Evolutionary conservation across 2,329 filamentous ascomycete species (phyloP).

Genomic region (Aspergillus neoniger): DNA sequence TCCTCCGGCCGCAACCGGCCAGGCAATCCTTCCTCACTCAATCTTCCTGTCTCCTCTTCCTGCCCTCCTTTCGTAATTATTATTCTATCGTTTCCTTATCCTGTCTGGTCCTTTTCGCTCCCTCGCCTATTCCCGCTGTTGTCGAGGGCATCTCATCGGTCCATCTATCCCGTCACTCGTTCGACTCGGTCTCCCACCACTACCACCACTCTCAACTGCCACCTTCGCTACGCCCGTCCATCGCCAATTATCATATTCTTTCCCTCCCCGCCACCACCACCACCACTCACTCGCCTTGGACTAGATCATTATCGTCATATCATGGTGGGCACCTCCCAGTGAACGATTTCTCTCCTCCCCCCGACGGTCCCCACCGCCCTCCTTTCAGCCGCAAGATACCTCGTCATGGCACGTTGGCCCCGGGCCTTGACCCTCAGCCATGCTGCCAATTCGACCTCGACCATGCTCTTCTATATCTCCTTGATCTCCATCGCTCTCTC

Average conservation of each 20-base stretch:
- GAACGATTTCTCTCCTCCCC: constrained; percentile 9
- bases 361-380: constrained; percentile 20
- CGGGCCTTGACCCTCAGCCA: constrained; percentile 14
- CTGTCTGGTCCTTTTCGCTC: constrained; percentile 5
- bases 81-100: constrained; percentile 3
- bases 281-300: not conserved
- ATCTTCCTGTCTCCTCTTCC: constrained; percentile 3
- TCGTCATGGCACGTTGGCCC: constrained; percentile 17
- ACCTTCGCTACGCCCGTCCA: not conserved
- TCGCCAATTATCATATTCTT: not conserved
- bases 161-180: constrained; percentile 4
- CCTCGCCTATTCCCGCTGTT: not conserved
- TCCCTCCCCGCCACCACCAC: not conserved
- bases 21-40: not conserved
- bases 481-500: constrained; percentile 22
- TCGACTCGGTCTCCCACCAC: constrained; percentile 1
- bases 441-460: not conserved
- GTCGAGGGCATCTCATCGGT: not conserved
- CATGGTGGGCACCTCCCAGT: constrained; percentile 20
- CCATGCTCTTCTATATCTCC: constrained; percentile 17
- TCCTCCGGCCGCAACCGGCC: constrained; percentile 15
- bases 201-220: not conserved
- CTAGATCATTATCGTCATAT: constrained; percentile 5
- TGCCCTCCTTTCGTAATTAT: constrained; percentile 4
- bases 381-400: constrained; percentile 11